phyloP scores from a whole-genome alignment of 2,329 filamentous ascomycete genomes.

The Fusarium torreyae region DNA sequence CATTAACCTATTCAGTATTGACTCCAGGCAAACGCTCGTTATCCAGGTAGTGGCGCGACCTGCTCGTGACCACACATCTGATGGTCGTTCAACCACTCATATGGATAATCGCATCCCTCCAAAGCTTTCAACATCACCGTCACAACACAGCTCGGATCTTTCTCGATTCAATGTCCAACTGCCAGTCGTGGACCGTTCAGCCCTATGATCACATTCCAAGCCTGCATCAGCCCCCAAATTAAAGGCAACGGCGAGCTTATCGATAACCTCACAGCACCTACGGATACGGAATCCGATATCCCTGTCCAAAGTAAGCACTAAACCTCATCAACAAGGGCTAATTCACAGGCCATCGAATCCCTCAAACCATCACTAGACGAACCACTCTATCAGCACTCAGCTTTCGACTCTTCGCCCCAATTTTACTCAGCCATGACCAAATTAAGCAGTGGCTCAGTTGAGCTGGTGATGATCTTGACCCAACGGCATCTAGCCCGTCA shows the following conservation, averaged over 20 bases:
- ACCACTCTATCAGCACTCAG: background rate
- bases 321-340: background rate
- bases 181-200: background rate
- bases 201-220: background rate
- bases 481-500: background rate
- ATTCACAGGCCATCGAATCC: background rate
- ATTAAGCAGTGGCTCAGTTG: background rate
- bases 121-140: no score
- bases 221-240: background rate
- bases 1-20: background rate
- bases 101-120: no score
- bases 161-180: no score
- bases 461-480: background rate
- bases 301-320: conserved; percentile 27
- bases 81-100: no score
- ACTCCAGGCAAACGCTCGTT: background rate
- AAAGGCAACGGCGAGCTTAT: background rate
- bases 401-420: background rate
- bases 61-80: no score
- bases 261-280: conserved; percentile 8
- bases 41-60: no score
- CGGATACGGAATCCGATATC: background rate
- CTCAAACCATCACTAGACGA: background rate
- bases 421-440: background rate
- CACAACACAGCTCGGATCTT: no score